A percentile compares a stretch with the other conserved stretches of the same genome.
Evolutionary conservation across 129 eudicot genomes (phyloP).

Genomic region (Chrysanthemum makinoi): DNA sequence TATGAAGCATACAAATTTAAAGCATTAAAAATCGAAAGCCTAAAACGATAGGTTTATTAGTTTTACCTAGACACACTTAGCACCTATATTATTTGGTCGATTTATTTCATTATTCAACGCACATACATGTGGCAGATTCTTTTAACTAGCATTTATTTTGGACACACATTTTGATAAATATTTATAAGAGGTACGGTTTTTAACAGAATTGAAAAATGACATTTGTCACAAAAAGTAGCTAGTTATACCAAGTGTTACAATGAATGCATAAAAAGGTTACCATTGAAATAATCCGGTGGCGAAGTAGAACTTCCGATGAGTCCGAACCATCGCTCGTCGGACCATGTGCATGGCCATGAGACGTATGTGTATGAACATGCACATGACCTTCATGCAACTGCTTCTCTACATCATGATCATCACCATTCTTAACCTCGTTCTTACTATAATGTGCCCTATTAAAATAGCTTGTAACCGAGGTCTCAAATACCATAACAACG

Average conservation of each 20-base stretch:
- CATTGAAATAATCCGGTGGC: too few species aligned
- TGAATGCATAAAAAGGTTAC: not conserved
- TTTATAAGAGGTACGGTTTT: not conserved
- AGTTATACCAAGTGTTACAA: not conserved
- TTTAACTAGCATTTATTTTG: not conserved
- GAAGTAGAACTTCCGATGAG: too few species aligned
- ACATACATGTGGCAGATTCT: not conserved
- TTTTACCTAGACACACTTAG: too few species aligned
- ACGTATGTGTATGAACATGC: slow-evolving; percentile 26
- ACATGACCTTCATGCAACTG: slow-evolving; percentile 8
- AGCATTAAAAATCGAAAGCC: too few species aligned
- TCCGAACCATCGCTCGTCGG: not conserved
- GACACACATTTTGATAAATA: not conserved
- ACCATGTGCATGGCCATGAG: slow-evolving; percentile 36
- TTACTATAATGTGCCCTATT: slow-evolving; percentile 13
- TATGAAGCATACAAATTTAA: too few species aligned
- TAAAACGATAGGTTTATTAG: too few species aligned
- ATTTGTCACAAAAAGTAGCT: not conserved
- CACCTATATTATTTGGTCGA: too few species aligned
- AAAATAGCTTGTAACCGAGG: slow-evolving; percentile 21
- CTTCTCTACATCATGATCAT: slow-evolving; percentile 23
- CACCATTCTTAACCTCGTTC: not conserved
- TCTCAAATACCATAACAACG: slow-evolving; percentile 45
- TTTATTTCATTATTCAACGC: not conserved
- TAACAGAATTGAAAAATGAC: not conserved